Evolutionary conservation across 495 filamentous ascomycete genomes (phyloP).

Genomic region (Chaetomidium leptoderma): DNA sequence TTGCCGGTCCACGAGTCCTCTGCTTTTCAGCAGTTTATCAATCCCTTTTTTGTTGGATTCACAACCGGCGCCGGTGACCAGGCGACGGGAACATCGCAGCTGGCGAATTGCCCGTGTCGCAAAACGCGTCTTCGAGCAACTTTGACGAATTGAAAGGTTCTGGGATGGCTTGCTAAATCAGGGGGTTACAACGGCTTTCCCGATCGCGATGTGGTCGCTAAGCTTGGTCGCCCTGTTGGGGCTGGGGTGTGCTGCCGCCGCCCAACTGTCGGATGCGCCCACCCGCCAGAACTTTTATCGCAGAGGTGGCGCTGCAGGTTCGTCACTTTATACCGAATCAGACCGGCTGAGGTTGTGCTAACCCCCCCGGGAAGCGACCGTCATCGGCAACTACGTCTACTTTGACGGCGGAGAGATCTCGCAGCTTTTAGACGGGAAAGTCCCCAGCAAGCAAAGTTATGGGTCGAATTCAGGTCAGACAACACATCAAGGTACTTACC

Average conservation of each 20-base stretch:
- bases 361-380: constrained; percentile 9
- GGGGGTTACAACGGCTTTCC: neutral
- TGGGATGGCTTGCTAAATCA: neutral
- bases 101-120: too few relatives aligned
- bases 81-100: too few relatives aligned
- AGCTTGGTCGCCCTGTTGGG: constrained; percentile 6
- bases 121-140: neutral
- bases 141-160: too few relatives aligned
- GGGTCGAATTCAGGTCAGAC: neutral
- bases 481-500: neutral
- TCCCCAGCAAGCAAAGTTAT: neutral
- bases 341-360: neutral
- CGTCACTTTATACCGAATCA: neutral
- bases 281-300: neutral
- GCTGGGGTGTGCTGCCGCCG: neutral
- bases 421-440: constrained; percentile 9
- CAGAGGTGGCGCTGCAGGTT: neutral
- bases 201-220: neutral
- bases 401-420: constrained; percentile 22
- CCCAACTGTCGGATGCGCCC: neutral
- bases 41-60: too few relatives aligned
- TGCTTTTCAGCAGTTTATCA: too few relatives aligned
- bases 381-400: constrained; percentile 23
- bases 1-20: too few relatives aligned
- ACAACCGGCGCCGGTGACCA: too few relatives aligned